Percentiles rank a stretch among this genome's conserved stretches.
Conservation (phyloP, 2,329 filamentous ascomycete genomes). For the Harringtonia lauricola region DNA sequence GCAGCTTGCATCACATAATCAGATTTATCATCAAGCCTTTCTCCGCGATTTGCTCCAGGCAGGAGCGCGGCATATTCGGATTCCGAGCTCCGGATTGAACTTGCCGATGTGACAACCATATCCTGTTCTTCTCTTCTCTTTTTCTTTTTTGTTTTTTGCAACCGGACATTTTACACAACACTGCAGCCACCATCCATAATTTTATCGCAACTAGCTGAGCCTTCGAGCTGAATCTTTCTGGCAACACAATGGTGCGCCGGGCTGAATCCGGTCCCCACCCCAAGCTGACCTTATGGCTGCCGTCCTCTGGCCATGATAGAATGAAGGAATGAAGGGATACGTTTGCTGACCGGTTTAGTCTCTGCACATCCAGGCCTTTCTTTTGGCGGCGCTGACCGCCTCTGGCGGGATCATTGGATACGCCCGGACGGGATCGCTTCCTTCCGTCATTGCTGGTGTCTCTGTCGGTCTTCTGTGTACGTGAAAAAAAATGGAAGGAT, state of each 20-base stretch:
- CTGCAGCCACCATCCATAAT: too few species aligned
- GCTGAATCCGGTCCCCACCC: background rate
- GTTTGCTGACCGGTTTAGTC: conserved; percentile 7
- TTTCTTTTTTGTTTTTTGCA: too few species aligned
- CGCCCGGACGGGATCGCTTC: conserved; percentile 71
- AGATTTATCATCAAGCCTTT: too few species aligned
- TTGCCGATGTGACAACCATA: too few species aligned
- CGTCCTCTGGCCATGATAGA: too few species aligned
- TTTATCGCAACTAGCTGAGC: background rate
- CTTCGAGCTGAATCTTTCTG: background rate
- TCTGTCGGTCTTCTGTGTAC: conserved; percentile 61
- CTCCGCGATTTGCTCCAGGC: too few species aligned
- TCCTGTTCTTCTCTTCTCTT: too few species aligned
- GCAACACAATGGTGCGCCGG: background rate
- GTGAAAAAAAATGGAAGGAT: conserved; percentile 17
- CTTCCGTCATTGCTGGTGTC: conserved; percentile 75
- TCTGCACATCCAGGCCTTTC: conserved; percentile 49
- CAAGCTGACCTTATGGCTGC: background rate
- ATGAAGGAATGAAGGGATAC: too few species aligned
- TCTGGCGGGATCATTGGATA: conserved; percentile 83
- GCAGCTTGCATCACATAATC: too few species aligned
- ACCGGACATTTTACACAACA: too few species aligned
- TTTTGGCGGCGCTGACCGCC: conserved; percentile 73
- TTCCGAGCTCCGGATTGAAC: too few species aligned
- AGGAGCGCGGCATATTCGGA: too few species aligned